Conservation (phyloP, 192 early-diverging fungal genomes). For the Coemansia sp. region DNA sequence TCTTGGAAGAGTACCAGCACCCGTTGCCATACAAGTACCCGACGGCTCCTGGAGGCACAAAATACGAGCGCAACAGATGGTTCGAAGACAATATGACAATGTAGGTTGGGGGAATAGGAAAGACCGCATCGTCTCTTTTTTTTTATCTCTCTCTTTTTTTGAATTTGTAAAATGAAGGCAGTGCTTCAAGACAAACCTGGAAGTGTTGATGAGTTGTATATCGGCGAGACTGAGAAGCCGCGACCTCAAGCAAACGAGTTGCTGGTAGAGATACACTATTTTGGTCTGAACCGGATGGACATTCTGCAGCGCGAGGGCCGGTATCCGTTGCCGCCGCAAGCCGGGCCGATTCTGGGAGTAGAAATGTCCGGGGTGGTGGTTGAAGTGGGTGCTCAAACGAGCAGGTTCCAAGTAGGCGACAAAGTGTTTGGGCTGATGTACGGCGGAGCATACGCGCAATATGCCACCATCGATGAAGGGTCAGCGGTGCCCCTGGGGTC, state of each 20-base stretch:
- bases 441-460: conserved; percentile 77
- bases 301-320: conserved; percentile 66
- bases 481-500: conserved; percentile 58
- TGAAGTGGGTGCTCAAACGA: conserved; percentile 44
- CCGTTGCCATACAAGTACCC: conserved; percentile 77
- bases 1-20: conserved; percentile 71
- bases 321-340: conserved; percentile 66
- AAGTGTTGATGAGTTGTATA: conserved; percentile 50
- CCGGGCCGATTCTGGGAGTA: conserved; percentile 67
- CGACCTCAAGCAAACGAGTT: conserved; percentile 43
- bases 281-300: conserved; percentile 79
- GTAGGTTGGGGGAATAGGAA: too few relatives aligned
- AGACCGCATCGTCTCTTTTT: not conserved
- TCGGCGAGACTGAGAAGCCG: conserved; percentile 51
- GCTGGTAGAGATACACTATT: conserved; percentile 56
- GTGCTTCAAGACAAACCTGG: conserved; percentile 54
- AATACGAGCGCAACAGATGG: conserved; percentile 55
- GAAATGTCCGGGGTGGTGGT: conserved; percentile 69
- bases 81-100: conserved; percentile 50
- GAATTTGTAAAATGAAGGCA: conserved; percentile 39
- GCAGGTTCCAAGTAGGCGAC: conserved; percentile 62
- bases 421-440: conserved; percentile 67
- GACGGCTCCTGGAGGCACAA: conserved; percentile 52
- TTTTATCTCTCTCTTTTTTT: not conserved
- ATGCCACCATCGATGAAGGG: conserved; percentile 60